A percentile compares a stretch with the other conserved stretches of the same genome.
Conservation (phyloP, 2,329 filamentous ascomycete species). For the Colletotrichum liaoningense region DNA sequence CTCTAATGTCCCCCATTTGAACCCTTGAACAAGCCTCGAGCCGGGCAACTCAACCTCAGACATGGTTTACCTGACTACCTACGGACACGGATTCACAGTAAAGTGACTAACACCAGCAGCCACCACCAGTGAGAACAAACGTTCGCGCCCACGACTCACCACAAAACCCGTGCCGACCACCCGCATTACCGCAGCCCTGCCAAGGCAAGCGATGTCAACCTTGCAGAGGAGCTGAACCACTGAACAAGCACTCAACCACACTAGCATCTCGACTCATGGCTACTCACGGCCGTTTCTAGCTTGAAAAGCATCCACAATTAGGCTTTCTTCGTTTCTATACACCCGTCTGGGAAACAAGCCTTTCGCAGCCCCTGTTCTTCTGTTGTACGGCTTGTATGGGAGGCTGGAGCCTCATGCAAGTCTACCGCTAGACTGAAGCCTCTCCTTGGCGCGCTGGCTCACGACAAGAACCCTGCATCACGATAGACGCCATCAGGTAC, state of each 20-base stretch:
- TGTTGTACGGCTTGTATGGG: not conserved
- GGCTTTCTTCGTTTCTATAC: conserved; percentile 10
- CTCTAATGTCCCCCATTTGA: not conserved
- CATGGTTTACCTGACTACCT: not conserved
- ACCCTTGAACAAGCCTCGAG: not conserved
- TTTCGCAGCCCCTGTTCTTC: not conserved
- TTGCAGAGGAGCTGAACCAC: conserved; percentile 29
- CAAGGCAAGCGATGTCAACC: conserved; percentile 8
- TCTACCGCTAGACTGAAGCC: not conserved
- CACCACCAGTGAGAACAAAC: not conserved
- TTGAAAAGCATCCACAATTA: not conserved
- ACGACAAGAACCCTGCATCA: conserved; percentile 6
- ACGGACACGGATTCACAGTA: not conserved
- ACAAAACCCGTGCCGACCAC: not conserved
- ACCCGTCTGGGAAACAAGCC: conserved; percentile 1
- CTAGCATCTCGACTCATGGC: not conserved
- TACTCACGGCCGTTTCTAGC: conserved; percentile 18
- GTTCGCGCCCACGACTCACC: not conserved
- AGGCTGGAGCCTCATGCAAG: conserved; percentile 9
- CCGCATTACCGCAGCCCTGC: not conserved
- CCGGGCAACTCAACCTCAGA: not conserved
- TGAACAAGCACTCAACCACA: not conserved
- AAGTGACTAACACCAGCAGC: not conserved
- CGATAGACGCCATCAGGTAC: not conserved
- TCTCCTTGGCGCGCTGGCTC: not conserved